These are phyloP conservation scores for Suillus sp. DNA, from an alignment of 768 basidiomycete genomes.

Conservation along the genomic window DNA sequence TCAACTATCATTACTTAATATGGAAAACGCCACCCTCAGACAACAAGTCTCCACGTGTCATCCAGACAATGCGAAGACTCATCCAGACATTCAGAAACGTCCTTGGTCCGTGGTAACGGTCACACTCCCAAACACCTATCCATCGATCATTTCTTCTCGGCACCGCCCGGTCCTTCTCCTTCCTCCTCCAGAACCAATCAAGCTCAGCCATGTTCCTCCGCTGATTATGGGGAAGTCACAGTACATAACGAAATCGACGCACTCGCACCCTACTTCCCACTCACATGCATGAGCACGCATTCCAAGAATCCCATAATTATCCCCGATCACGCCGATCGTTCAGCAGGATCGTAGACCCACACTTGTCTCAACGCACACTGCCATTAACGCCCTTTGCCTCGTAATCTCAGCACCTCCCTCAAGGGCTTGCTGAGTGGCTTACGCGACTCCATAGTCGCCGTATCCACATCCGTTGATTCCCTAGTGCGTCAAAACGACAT, in stretches of 20 bases:
- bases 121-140: constrained; percentile 40
- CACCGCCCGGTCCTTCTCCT: constrained; percentile 20
- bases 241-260: constrained; percentile 27
- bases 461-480: constrained; percentile 63
- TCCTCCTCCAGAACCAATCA: constrained; percentile 20
- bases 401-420: constrained; percentile 62
- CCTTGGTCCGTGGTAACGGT: constrained; percentile 66
- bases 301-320: constrained; percentile 18
- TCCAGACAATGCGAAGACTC: constrained; percentile 56
- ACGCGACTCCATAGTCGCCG: constrained; percentile 57
- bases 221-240: constrained; percentile 21
- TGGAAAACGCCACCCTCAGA: constrained; percentile 70
- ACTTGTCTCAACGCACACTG: constrained; percentile 30
- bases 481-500: constrained; percentile 65
- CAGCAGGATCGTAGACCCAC: constrained; percentile 24
- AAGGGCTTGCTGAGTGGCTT: constrained; percentile 62
- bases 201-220: constrained; percentile 15
- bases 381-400: constrained; percentile 49
- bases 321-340: constrained; percentile 19
- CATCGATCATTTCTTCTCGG: constrained; percentile 17
- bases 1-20: constrained; percentile 45
- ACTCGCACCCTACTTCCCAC: constrained; percentile 26
- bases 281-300: constrained; percentile 21
- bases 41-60: constrained; percentile 51
- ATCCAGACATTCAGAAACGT: constrained; percentile 54